Conservation (phyloP, 176 grass and related monocot genomes). For the maize (Zea mays) region Zm-B73-REFERENCE-NAM-5.0 NC_050101.1:156402001-156402500, state of each 20-base stretch:
- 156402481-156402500: slow-evolving; percentile 23
- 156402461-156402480: slow-evolving; percentile 2
- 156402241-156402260: not conserved
- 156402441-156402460: slow-evolving; percentile 30
- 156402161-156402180: slow-evolving; percentile 97
- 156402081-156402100: slow-evolving; percentile 61
- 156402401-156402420: slow-evolving; percentile 23
- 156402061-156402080: not conserved
- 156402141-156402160: slow-evolving; percentile 99
- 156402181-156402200: slow-evolving; percentile 99
- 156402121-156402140: slow-evolving; percentile 89
- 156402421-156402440: not conserved
- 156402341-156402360: not conserved
- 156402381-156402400: slow-evolving; percentile 36
- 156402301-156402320: not conserved
- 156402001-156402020: slow-evolving; percentile 27
- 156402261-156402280: not conserved
- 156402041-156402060: slow-evolving; percentile 33
- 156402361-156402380: slow-evolving; percentile 11
- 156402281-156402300: slow-evolving; percentile 7
- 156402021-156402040: slow-evolving; percentile 41
- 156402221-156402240: slow-evolving; percentile 37
- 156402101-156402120: slow-evolving; percentile 80
- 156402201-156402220: slow-evolving; percentile 30
- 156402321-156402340: not conserved